phyloP scores from a whole-genome alignment of 257 asterid genomes.

The Ligustrum vulgare region DNA sequence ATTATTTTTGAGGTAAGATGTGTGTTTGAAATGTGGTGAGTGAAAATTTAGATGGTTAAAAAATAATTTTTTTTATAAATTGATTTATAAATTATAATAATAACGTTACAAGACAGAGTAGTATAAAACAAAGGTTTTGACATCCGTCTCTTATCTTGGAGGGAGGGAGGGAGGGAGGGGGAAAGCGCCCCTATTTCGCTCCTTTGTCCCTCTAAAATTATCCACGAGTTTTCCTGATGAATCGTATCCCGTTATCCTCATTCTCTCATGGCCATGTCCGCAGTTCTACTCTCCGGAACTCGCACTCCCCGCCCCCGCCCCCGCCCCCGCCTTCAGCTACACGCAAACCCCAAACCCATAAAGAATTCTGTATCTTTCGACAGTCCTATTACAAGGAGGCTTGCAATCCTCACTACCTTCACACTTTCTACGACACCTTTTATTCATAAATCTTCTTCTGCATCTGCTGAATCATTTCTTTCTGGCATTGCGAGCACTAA shows the following conservation, averaged over 20 bases:
- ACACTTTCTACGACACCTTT: constrained; percentile 40
- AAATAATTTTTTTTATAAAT: too few species aligned
- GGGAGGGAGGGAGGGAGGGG: too few species aligned
- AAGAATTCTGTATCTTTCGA: neutral
- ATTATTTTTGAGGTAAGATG: too few species aligned
- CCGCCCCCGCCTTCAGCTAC: constrained; percentile 25
- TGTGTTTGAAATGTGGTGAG: too few species aligned
- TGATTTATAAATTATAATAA: too few species aligned
- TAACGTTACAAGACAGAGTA: too few species aligned
- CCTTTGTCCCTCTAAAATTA: neutral
- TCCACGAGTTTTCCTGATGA: constrained; percentile 5
- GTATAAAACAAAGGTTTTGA: too few species aligned
- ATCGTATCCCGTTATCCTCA: constrained; percentile 20
- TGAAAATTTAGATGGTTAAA: too few species aligned
- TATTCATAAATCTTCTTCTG: constrained; percentile 31
- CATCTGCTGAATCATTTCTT: constrained; percentile 49
- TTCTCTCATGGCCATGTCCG: constrained; percentile 36
- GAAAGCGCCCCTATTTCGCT: neutral
- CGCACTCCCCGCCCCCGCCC: constrained; percentile 33
- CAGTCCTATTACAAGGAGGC: constrained; percentile 46
- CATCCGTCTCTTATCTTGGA: too few species aligned
- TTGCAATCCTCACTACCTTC: constrained; percentile 39
- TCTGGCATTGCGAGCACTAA: constrained; percentile 80
- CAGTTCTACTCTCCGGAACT: constrained; percentile 34
- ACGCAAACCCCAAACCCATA: constrained; percentile 23